These are phyloP conservation scores for Aspergillus thermomutatus DNA, from an alignment of 2,329 filamentous ascomycete species.

Conservation along the genomic window DNA sequence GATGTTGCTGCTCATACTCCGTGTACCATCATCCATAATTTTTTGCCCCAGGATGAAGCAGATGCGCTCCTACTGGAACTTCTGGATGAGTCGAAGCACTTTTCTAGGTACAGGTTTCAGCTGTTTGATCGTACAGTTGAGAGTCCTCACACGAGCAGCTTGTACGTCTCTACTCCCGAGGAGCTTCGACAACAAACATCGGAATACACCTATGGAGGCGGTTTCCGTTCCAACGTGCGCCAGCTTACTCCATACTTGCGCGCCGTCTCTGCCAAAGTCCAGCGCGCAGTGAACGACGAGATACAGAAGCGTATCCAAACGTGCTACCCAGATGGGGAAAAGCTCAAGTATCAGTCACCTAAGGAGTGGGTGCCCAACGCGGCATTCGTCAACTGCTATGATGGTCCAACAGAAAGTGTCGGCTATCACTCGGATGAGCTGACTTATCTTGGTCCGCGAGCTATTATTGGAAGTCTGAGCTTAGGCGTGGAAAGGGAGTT, in stretches of 20 bases:
- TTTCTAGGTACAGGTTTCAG: slow-evolving; percentile 71
- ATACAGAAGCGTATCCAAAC: slow-evolving; percentile 67
- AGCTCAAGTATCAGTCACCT: slow-evolving; percentile 74
- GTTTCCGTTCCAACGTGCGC: slow-evolving; percentile 69
- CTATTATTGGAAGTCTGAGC: slow-evolving; percentile 85
- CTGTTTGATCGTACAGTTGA: slow-evolving; percentile 84
- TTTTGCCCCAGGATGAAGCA: slow-evolving; percentile 69
- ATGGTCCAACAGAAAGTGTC: slow-evolving; percentile 74
- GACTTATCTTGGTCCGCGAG: slow-evolving; percentile 84
- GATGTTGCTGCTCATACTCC: slow-evolving; percentile 82
- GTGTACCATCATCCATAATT: slow-evolving; percentile 90
- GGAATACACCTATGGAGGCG: slow-evolving; percentile 84
- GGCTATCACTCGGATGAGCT: slow-evolving; percentile 92
- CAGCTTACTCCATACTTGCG: slow-evolving; percentile 71
- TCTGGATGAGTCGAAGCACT: slow-evolving; percentile 67
- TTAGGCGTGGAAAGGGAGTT: slow-evolving; percentile 93
- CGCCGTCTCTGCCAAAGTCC: slow-evolving; percentile 66
- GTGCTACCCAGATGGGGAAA: slow-evolving; percentile 66
- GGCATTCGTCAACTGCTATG: slow-evolving; percentile 92
- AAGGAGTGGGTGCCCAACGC: slow-evolving; percentile 78
- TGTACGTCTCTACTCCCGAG: slow-evolving; percentile 74
- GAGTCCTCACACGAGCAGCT: slow-evolving; percentile 77
- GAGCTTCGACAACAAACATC: slow-evolving; percentile 68
- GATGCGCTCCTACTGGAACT: slow-evolving; percentile 73
- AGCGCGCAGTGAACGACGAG: slow-evolving; percentile 72